Conservation (phyloP, 192 early-diverging fungal species). For the Thoreauomyces humboldtii region DNA sequence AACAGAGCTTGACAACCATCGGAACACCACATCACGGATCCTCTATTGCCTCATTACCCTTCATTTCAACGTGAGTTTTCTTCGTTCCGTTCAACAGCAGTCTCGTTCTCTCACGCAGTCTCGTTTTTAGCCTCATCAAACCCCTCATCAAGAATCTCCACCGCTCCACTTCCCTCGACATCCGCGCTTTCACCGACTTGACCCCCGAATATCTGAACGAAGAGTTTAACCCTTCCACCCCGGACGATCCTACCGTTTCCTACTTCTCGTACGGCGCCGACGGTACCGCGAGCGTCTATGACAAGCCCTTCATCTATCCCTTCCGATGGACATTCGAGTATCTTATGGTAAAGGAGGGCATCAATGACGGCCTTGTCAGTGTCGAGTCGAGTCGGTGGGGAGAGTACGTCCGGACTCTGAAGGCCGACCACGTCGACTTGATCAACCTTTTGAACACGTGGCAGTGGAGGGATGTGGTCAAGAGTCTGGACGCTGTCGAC, state of each 20-base stretch:
- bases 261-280: conserved; percentile 79
- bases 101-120: neutral
- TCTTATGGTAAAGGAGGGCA: conserved; percentile 68
- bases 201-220: conserved; percentile 74
- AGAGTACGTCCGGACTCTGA: conserved; percentile 68
- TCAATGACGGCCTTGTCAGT: conserved; percentile 85
- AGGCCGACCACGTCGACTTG: conserved; percentile 81
- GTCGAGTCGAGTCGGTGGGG: conserved; percentile 77
- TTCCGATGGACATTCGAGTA: conserved; percentile 74
- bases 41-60: conserved; percentile 18
- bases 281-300: conserved; percentile 33
- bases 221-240: conserved; percentile 81
- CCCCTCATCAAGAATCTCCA: conserved; percentile 6
- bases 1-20: conserved; percentile 73
- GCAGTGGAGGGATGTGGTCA: conserved; percentile 18
- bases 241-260: conserved; percentile 62
- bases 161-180: conserved; percentile 64
- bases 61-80: conserved; percentile 14
- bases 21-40: conserved; percentile 81
- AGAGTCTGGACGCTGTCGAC: conserved; percentile 10
- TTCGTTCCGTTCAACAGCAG: neutral
- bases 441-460: conserved; percentile 39
- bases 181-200: conserved; percentile 77
- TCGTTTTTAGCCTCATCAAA: neutral
- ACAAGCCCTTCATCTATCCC: conserved; percentile 44